Evolutionary conservation across 352 stramenopile species (phyloP).

Genomic region (Phytophthora ohioensis): DNA sequence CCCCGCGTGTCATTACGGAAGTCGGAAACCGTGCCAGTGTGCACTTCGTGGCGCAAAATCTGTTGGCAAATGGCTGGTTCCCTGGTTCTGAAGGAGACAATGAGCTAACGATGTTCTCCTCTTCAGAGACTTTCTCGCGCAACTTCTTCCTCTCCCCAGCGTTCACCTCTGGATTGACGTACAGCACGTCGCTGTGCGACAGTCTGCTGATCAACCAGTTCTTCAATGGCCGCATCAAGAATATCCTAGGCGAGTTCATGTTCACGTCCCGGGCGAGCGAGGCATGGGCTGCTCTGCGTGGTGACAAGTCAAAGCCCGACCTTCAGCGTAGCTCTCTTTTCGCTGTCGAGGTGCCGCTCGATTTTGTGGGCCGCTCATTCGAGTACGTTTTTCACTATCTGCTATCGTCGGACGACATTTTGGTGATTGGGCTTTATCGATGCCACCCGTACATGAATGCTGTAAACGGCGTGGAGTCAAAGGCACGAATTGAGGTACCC

Average conservation of each 20-base stretch:
- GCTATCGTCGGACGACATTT: constrained; percentile 81
- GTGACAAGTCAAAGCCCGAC: constrained; percentile 44
- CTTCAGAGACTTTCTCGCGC: constrained; percentile 65
- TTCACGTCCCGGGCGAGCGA: constrained; percentile 79
- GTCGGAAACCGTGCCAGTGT: constrained; percentile 84
- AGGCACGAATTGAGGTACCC: constrained; percentile 60
- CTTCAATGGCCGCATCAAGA: constrained; percentile 90
- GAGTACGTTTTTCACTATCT: constrained; percentile 88
- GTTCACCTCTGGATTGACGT: constrained; percentile 85
- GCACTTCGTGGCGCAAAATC: constrained; percentile 85
- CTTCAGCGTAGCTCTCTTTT: constrained; percentile 82
- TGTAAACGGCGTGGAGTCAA: constrained; percentile 14
- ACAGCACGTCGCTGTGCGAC: constrained; percentile 88
- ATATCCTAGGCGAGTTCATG: constrained; percentile 88
- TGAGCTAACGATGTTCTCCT: constrained; percentile 53
- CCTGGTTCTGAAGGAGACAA: constrained; percentile 34
- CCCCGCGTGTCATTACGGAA: constrained; percentile 79
- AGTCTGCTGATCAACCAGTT: constrained; percentile 91
- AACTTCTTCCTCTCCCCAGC: constrained; percentile 86
- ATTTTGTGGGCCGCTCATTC: constrained; percentile 86
- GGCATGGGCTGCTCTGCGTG: constrained; percentile 43
- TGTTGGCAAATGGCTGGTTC: constrained; percentile 79
- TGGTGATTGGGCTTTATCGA: constrained; percentile 81
- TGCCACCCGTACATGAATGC: constrained; percentile 64
- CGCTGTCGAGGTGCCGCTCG: constrained; percentile 78